Evolutionary conservation across 306 rosid genomes (phyloP).

Genomic region (Arachis hypogaea): DNA sequence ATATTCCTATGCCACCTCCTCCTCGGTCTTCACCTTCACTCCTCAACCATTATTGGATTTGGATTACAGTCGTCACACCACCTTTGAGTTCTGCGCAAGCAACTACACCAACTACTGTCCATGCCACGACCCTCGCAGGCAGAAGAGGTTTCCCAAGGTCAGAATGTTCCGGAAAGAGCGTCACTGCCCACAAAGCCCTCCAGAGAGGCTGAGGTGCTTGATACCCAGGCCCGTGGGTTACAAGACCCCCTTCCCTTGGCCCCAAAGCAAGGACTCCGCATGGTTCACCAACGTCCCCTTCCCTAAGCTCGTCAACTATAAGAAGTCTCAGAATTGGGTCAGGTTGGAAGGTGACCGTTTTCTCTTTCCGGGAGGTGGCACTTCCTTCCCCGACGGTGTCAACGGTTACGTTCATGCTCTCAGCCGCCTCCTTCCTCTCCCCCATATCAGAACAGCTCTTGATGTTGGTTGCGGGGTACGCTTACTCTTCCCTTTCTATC

Average conservation of each 20-base stretch:
- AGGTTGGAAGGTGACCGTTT: conserved; percentile 48
- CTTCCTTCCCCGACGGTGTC: conserved; percentile 52
- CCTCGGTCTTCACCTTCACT: neutral
- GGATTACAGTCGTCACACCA: neutral
- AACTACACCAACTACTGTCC: conserved; percentile 56
- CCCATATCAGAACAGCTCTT: conserved; percentile 50
- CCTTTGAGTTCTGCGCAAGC: conserved; percentile 41
- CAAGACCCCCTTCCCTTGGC: conserved; percentile 50
- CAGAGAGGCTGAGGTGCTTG: conserved; percentile 43
- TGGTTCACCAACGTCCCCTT: conserved; percentile 60
- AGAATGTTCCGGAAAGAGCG: conserved; percentile 49
- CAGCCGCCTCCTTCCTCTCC: conserved; percentile 42
- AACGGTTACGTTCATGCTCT: conserved; percentile 47
- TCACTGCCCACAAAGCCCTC: conserved; percentile 44
- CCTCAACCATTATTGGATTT: too few relatives aligned
- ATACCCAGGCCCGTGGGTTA: conserved; percentile 47
- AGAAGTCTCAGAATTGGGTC: conserved; percentile 60
- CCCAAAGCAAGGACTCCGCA: conserved; percentile 48
- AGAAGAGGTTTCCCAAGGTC: conserved; percentile 30
- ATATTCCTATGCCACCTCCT: neutral
- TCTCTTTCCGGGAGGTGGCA: conserved; percentile 61
- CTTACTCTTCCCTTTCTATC: neutral
- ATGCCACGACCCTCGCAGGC: conserved; percentile 49
- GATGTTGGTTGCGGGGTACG: conserved; percentile 62
- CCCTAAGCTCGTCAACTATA: conserved; percentile 47